Conservation (phyloP, 2,329 filamentous ascomycete genomes). For the Colletotrichum sp. region DNA sequence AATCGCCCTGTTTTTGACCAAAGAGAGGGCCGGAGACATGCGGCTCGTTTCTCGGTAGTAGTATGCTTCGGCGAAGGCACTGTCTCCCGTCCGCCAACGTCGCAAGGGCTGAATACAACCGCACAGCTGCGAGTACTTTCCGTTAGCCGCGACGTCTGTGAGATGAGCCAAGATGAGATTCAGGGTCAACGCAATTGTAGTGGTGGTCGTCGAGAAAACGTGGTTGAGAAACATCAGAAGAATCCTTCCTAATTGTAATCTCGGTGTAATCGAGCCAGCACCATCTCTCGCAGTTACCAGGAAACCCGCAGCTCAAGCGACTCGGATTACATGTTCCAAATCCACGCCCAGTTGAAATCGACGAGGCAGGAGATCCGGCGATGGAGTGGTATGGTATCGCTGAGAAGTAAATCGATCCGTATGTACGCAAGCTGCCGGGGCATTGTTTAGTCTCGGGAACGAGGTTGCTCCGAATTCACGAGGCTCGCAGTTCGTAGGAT, state of each 20-base stretch:
- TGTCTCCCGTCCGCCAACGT: not conserved
- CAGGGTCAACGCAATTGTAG: not conserved
- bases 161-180: not conserved
- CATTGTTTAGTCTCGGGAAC: not conserved
- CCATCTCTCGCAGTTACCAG: not conserved
- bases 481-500: not conserved
- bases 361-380: not conserved
- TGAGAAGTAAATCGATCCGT: not conserved
- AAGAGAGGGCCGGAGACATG: not conserved
- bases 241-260: not conserved
- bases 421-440: not conserved
- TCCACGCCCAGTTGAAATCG: not conserved
- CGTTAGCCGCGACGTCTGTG: not conserved
- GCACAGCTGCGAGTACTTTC: not conserved
- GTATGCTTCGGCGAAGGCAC: not conserved
- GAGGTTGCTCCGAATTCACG: not conserved
- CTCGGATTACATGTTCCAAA: not conserved
- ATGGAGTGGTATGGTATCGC: not conserved
- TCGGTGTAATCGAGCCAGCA: not conserved
- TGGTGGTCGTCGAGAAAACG: not conserved
- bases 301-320: not conserved
- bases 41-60: not conserved
- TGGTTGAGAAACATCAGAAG: not conserved
- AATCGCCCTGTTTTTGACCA: not conserved
- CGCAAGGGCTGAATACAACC: not conserved